These are phyloP conservation scores for Scheffersomyces stipitis DNA, from an alignment of 805 yeast genomes.

Conservation along the genomic window DNA sequence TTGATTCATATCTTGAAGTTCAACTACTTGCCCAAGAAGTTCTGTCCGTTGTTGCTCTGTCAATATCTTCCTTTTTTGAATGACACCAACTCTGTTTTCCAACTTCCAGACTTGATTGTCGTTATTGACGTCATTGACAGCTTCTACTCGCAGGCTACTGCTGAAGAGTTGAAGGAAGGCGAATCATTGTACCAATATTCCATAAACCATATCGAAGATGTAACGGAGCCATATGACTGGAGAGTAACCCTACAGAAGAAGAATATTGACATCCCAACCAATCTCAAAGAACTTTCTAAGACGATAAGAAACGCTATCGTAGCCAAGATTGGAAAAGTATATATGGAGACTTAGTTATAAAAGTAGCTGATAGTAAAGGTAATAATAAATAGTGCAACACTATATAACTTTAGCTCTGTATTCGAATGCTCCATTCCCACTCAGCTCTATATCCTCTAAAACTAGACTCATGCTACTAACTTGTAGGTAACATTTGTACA, in stretches of 20 bases:
- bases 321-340: constrained; percentile 34
- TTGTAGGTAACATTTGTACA: no score
- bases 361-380: no score
- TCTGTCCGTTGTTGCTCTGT: constrained; percentile 48
- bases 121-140: constrained; percentile 41
- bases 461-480: no score
- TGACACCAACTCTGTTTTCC: constrained; percentile 10
- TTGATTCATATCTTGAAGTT: constrained; percentile 50
- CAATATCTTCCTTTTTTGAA: constrained; percentile 46
- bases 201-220: constrained; percentile 18
- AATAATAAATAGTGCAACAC: no score
- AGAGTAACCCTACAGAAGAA: constrained; percentile 21
- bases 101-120: constrained; percentile 31
- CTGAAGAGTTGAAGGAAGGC: constrained; percentile 26
- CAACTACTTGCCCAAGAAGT: constrained; percentile 46
- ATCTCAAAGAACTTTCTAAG: constrained; percentile 23
- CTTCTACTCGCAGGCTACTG: constrained; percentile 24
- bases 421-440: no score
- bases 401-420: no score
- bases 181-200: constrained; percentile 32
- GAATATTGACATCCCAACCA: constrained; percentile 20
- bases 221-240: constrained; percentile 35
- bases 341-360: constrained; percentile 21
- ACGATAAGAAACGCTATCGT: constrained; percentile 32
- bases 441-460: no score